phyloP scores from a whole-genome alignment of 2,329 filamentous ascomycete species.

The Penicillium sp. region DNA sequence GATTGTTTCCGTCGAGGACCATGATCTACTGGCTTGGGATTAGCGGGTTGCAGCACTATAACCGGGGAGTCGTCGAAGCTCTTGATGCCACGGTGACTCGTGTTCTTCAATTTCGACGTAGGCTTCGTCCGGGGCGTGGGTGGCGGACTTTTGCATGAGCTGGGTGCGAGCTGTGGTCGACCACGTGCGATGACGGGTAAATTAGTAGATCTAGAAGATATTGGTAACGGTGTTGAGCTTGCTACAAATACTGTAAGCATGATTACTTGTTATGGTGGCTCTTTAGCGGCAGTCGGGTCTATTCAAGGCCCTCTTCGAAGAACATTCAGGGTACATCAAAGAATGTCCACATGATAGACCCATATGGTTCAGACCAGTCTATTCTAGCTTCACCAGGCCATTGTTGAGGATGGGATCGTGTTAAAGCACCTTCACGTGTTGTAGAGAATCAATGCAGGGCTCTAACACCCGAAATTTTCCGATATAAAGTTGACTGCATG shows the following conservation, averaged over 20 bases:
- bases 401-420: neutral
- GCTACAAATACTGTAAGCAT: too few relatives aligned
- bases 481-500: neutral
- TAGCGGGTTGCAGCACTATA: neutral
- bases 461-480: neutral
- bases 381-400: neutral
- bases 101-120: neutral
- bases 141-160: neutral
- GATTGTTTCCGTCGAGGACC: neutral
- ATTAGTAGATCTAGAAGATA: too few relatives aligned
- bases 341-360: neutral
- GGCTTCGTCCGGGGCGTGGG: neutral
- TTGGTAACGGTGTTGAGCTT: too few relatives aligned
- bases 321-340: too few relatives aligned
- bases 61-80: neutral
- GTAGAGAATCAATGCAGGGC: neutral
- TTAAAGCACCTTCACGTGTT: neutral
- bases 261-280: too few relatives aligned
- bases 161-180: too few relatives aligned
- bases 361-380: neutral
- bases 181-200: too few relatives aligned
- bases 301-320: too few relatives aligned
- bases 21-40: neutral
- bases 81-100: neutral
- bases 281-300: too few relatives aligned